These are phyloP conservation scores for Coleophoma eucalyptorum DNA, from an alignment of 2,329 filamentous ascomycete species.

Conservation along the genomic window DNA sequence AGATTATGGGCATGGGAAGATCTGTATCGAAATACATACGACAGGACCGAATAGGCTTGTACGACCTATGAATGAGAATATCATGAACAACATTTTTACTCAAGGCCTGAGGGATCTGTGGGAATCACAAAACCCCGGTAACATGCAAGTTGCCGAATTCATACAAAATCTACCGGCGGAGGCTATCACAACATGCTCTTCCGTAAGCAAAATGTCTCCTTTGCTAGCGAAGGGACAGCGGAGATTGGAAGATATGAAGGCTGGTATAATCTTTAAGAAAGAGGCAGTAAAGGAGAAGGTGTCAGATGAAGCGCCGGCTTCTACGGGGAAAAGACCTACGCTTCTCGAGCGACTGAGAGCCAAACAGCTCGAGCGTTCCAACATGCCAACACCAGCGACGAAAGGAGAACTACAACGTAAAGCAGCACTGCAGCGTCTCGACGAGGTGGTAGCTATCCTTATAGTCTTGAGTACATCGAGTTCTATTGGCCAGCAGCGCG, in stretches of 20 bases:
- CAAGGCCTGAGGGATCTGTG: conserved; percentile 45
- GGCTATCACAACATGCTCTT: conserved; percentile 46
- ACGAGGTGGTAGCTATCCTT: conserved; percentile 66
- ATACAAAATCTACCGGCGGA: conserved; percentile 53
- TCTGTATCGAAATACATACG: conserved; percentile 52
- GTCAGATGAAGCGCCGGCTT: conserved; percentile 5
- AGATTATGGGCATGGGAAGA: conserved; percentile 49
- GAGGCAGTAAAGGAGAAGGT: conserved; percentile 33
- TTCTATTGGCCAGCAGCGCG: conserved; percentile 47
- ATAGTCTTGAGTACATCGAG: conserved; percentile 57
- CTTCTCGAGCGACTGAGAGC: conserved; percentile 73
- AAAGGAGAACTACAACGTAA: conserved; percentile 55
- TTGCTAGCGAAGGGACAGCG: conserved; percentile 63
- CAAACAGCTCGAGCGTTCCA: conserved; percentile 57
- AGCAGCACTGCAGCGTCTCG: conserved; percentile 62
- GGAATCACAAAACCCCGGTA: conserved; percentile 19
- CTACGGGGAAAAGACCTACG: conserved; percentile 47
- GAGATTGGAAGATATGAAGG: conserved; percentile 65
- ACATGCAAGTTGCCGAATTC: conserved; percentile 33
- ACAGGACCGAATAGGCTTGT: conserved; percentile 21
- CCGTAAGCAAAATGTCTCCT: conserved; percentile 49
- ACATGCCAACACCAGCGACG: conserved; percentile 39
- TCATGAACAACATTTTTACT: conserved; percentile 51
- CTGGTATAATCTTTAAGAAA: conserved; percentile 51
- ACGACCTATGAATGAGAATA: conserved; percentile 43